Evolutionary conservation across 1,139 yeast genomes (phyloP), one percentile per base, ranked within the genome.

Genomic region (Sugiyamaella grinbergsii): DNA sequence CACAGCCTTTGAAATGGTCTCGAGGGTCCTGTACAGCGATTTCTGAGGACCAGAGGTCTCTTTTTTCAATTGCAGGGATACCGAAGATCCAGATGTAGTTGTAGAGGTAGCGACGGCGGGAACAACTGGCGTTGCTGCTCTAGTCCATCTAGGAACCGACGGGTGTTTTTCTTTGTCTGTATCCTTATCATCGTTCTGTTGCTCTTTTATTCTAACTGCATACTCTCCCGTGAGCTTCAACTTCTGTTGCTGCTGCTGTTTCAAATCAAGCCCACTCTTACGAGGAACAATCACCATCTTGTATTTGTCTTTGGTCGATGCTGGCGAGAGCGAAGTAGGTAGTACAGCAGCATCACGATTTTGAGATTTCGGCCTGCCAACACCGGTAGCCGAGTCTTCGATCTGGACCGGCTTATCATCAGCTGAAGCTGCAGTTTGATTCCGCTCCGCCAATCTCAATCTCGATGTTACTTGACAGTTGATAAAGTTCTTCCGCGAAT

Each of bases 261-360:
- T 50, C 43, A 50, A 33, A 42, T 50, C 45, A 13, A 50, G 50
- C 4, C 53, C 50, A 13, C 50, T 50, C 33, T 22, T 43, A 8
- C 49, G 44, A 22, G 32, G 38, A 36, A 67, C 62, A 53, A 62
- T 61, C 22, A 70, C 67, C 60, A 88, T 95, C 68, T 84, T 85
- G 70, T 91, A 91, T 70, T 91, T 91, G 69, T 78, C 83, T 67
- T 83, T 85, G 46, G 96, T 89, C 61, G 90, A 91, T 58, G 93
- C 93, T 13, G 98, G 98, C 24, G 97, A 90, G 63, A 91, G 77
- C 1, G 96, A 86, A 60, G 83, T 85, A 38, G 98, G 98, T 59
- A 91, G 75, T 58, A 91, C 78, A 4, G 88, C 71, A 61, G 75
- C 79, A 42, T 88, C 84, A 29, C 80, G 80, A 64, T 83, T 88